Conservation (phyloP, 1,284 basidiomycete genomes). For the Albatrellus sp. region DNA sequence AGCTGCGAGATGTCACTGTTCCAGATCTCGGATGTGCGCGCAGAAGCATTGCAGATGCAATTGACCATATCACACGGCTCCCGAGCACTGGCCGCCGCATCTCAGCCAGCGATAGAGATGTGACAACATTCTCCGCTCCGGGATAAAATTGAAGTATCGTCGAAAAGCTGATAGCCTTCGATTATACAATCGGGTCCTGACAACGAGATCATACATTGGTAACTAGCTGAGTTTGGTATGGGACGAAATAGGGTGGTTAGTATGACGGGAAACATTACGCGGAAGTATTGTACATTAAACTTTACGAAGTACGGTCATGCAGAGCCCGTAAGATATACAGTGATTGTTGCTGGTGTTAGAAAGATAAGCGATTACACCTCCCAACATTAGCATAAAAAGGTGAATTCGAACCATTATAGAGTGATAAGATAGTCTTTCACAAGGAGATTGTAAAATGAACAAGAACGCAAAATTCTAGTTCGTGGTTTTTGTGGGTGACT, state of each 20-base stretch:
- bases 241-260: not conserved
- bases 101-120: slow-evolving; percentile 15
- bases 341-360: no score
- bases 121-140: slow-evolving; percentile 9
- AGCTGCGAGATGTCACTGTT: slow-evolving; percentile 22
- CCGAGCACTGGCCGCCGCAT: slow-evolving; percentile 20
- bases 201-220: not conserved
- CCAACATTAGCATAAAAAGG: no score
- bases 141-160: slow-evolving; percentile 16
- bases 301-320: no score
- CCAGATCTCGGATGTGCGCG: slow-evolving; percentile 21
- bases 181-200: slow-evolving; percentile 13
- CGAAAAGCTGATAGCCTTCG: slow-evolving; percentile 16
- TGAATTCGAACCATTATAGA: no score
- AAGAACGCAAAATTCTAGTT: not conserved
- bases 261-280: not conserved
- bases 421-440: not conserved
- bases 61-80: slow-evolving; percentile 15
- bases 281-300: no score
- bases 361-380: no score
- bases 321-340: no score
- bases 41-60: slow-evolving; percentile 16
- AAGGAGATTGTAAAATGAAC: no score
- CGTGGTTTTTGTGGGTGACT: not conserved
- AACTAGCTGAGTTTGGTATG: not conserved